Evolutionary conservation across 1,139 yeast genomes (phyloP), one percentile per base, ranked within the genome.

Genomic region (Nakaseomyces glabratus): DNA sequence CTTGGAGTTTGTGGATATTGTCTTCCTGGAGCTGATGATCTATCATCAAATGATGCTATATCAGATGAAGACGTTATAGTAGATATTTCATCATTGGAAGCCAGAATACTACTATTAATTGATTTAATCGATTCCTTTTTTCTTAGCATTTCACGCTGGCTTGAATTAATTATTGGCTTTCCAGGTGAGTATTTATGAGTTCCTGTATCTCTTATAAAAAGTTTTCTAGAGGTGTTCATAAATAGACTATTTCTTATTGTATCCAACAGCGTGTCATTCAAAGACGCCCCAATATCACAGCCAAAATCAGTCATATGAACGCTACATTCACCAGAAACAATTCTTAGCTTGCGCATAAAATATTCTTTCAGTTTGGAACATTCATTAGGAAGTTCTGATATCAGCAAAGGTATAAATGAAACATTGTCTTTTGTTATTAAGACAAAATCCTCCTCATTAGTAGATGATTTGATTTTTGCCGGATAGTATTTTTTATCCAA

Each of bases 251-350:
- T 47, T 1, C 63, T 47, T 2, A 77, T 48, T 2, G 60, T 52
- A 21, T 67, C 66, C 24, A 82, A 64, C 1, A 76, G 63, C 2
- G 55, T 52, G 35, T 71, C 75, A 32, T 66, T 67, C 13, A 86
- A 57, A 0, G 76, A 66, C 3, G 65, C 71, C 4, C 95, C 95
- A 30, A 73, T 72, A 3, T 64, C 65, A 33, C 76, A 67, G 11
- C 75, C 73, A 52, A 77, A 75, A 31, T 85, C 94, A 0, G 94
- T 82, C 43, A 85, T 58, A 48, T 79, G 86, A 31, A 78, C 63
- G 0, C 75, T 58, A 20, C 73, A 58, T 0, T 71, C 71, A 4
- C 49, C 56, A 9, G 65, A 61, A 5, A 62, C 56, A 13, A 76
- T 48, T 6, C 61, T 68, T 15, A 76, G 51, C 3, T 61, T 60